Conservation (phyloP, 345 rosid species). For the Raphanus raphanistrum region DNA sequence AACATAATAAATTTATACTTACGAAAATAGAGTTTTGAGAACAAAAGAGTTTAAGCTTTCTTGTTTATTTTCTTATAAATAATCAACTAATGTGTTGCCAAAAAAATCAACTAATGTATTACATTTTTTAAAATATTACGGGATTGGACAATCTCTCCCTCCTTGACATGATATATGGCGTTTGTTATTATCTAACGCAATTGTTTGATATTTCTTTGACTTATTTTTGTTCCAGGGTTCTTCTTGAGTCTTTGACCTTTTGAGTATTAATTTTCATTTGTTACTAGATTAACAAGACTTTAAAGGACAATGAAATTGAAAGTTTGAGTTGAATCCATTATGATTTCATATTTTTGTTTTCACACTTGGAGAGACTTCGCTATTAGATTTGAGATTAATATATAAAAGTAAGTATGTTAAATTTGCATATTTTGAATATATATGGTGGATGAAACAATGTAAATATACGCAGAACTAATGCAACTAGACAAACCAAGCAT, state of each 20-base stretch:
- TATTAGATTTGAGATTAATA: neutral
- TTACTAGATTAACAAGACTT: neutral
- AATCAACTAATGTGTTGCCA: neutral
- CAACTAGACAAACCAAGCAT: neutral
- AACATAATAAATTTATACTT: neutral
- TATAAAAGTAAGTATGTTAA: neutral
- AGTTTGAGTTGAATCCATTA: neutral
- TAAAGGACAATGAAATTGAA: neutral
- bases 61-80: neutral
- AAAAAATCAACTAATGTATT: neutral
- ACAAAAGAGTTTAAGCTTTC: neutral
- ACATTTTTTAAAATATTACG: neutral
- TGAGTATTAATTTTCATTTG: neutral
- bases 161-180: neutral
- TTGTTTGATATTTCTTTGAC: neutral
- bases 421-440: neutral
- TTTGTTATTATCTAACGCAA: neutral
- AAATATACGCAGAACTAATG: neutral
- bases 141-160: neutral
- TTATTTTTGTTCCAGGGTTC: neutral
- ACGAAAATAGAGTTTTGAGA: neutral
- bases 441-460: neutral
- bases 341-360: neutral
- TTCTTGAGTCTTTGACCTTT: neutral
- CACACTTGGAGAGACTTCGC: neutral